phyloP scores from a whole-genome alignment of 2,329 filamentous ascomycete genomes.

The Phyllosticta paracitricarpa region DNA sequence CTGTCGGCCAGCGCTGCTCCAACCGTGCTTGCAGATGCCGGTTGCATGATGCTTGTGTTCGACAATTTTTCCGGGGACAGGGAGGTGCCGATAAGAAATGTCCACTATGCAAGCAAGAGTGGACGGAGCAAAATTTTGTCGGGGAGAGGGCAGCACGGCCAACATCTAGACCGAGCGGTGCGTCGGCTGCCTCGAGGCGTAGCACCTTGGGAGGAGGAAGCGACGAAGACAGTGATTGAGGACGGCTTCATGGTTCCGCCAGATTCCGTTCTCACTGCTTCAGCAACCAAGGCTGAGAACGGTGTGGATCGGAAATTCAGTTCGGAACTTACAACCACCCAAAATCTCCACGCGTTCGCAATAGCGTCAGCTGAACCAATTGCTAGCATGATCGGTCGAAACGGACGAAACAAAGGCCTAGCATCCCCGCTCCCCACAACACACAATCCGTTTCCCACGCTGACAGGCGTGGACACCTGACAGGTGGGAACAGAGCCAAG shows the following conservation, averaged over 20 bases:
- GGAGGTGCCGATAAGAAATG: conserved; percentile 15
- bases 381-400: too few relatives aligned
- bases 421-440: too few relatives aligned
- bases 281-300: background rate
- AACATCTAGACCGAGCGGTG: background rate
- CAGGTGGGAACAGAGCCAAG: background rate
- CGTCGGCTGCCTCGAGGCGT: background rate
- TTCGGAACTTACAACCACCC: background rate
- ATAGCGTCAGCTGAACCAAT: too few relatives aligned
- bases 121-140: conserved; percentile 12
- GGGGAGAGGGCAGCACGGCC: conserved; percentile 2
- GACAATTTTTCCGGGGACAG: conserved; percentile 19
- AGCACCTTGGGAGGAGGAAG: background rate
- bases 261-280: background rate
- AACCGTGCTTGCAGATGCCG: conserved; percentile 10
- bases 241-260: background rate
- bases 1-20: conserved; percentile 35
- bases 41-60: conserved; percentile 24
- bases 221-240: background rate
- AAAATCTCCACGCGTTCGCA: background rate
- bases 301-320: background rate
- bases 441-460: too few relatives aligned
- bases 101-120: conserved; percentile 23
- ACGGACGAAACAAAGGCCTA: too few relatives aligned
- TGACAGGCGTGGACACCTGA: too few relatives aligned